These are phyloP conservation scores for Pythium sp. DNA, from an alignment of 352 stramenopile species.

Conservation along the genomic window DNA sequence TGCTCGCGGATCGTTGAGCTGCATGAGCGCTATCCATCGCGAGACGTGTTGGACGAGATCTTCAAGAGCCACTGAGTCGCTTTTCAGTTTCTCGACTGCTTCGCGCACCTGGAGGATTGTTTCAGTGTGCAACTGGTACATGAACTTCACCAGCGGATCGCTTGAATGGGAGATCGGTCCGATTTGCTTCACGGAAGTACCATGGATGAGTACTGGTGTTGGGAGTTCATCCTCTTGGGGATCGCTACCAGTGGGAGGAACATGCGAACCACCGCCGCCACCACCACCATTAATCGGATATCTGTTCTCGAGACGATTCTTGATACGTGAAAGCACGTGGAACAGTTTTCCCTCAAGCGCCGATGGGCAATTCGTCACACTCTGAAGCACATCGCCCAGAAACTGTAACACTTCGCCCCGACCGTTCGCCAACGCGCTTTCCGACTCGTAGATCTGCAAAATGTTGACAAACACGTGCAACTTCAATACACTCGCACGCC, in stretches of 20 bases:
- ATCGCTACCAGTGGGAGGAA: neutral
- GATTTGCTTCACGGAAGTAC: neutral
- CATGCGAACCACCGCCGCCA: neutral
- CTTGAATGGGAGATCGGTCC: slow-evolving; percentile 28
- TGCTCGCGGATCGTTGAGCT: slow-evolving; percentile 19
- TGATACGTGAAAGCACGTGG: slow-evolving; percentile 30
- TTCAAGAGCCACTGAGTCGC: slow-evolving; percentile 8
- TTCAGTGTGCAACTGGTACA: slow-evolving; percentile 28
- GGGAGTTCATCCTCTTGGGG: neutral
- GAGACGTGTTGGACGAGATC: slow-evolving; percentile 38
- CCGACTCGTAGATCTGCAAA: slow-evolving; percentile 28
- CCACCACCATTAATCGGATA: too few species aligned
- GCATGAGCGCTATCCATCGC: slow-evolving; percentile 38
- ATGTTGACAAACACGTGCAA: slow-evolving; percentile 33
- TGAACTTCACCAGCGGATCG: slow-evolving; percentile 24
- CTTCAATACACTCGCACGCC: slow-evolving; percentile 25
- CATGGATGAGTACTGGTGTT: neutral
- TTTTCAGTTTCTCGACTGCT: slow-evolving; percentile 27
- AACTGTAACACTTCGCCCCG: slow-evolving; percentile 25
- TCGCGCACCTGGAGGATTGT: slow-evolving; percentile 23
- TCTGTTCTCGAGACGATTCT: slow-evolving; percentile 12
- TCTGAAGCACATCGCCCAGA: slow-evolving; percentile 35
- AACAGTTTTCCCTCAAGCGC: slow-evolving; percentile 31
- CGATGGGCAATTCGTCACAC: slow-evolving; percentile 26
- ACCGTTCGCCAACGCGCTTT: slow-evolving; percentile 24